Evolutionary conservation across 208 protist species (phyloP), one percentile per base, ranked within the genome.

Genomic region (Angomonas deanei): DNA sequence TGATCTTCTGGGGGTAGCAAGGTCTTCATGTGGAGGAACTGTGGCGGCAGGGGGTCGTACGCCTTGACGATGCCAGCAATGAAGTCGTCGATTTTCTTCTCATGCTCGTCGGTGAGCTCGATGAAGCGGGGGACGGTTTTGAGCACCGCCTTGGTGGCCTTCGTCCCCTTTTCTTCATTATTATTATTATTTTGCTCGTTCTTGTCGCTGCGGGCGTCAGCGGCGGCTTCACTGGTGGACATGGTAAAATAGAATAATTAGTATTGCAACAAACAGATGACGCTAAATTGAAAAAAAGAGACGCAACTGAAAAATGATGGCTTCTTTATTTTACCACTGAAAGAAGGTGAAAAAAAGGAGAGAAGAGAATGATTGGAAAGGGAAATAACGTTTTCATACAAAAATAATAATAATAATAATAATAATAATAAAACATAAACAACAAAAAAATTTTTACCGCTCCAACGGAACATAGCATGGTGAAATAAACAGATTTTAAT

Each of bases 11-110:
- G 42, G 42, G 42, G 42, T 4, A 50, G 64, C 31, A 61, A 47
- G 8, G 81, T 88, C 24, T 76, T 67, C 30, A 67, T 53, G 49
- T 68, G 48, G 23, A 39, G 23, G 48, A 82, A 60, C 0, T 63
- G n/a, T 4, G 26, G n/a, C 24, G 77, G 72, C 2, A 75, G 58
- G 0, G 67, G 61, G 36, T 77, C 62, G 56, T 82, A 74, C 1
- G 72, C 46, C 2, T 49, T 46, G 49, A 57, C 39, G 17, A 86
- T 53, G 13, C 32, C 21, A 0, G 60, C 52, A n/a, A 85, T 52
- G 42, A 89, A 52, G 23, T 82, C 60, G 39, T 76, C 68, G 39
- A 92, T 84, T 53, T 74, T 76, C 54, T 68, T 48, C 55, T 92
- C 80, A 13, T 70, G 71, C 70, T 82, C 70, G 5, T 65, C 61